phyloP scores from a whole-genome alignment of 2,329 filamentous ascomycete species.

The Cladosporium sp. region DNA sequence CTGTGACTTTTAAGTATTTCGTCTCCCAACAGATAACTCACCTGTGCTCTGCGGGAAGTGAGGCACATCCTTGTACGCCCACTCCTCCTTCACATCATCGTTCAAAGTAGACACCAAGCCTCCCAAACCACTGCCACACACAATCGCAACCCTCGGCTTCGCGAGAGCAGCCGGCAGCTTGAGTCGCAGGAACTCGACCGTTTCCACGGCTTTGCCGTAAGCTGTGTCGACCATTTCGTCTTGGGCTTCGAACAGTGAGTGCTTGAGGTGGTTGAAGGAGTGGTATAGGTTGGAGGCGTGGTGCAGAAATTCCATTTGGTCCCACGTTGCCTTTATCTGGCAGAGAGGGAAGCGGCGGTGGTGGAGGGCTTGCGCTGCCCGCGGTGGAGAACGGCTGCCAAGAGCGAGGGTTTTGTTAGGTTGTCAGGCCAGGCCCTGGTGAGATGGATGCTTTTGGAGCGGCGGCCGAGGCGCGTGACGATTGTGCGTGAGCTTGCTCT shows the following conservation, averaged over 20 bases:
- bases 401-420: slow-evolving; percentile 7
- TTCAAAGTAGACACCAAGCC: slow-evolving; percentile 61
- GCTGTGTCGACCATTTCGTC: slow-evolving; percentile 37
- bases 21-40: slow-evolving; percentile 39
- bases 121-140: slow-evolving; percentile 66
- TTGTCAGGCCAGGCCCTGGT: neutral
- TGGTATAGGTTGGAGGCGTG: slow-evolving; percentile 38
- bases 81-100: slow-evolving; percentile 52
- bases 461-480: neutral
- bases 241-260: slow-evolving; percentile 36
- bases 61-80: slow-evolving; percentile 61
- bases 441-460: neutral
- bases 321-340: neutral
- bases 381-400: slow-evolving; percentile 7
- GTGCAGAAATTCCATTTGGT: slow-evolving; percentile 32
- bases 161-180: slow-evolving; percentile 55
- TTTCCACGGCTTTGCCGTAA: slow-evolving; percentile 52
- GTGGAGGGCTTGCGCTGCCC: slow-evolving; percentile 1
- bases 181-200: slow-evolving; percentile 52
- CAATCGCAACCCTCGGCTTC: slow-evolving; percentile 60
- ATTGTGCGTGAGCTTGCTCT: neutral
- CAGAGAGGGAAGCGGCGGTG: neutral
- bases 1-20: slow-evolving; percentile 1
- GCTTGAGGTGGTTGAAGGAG: slow-evolving; percentile 34
- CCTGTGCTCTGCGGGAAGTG: slow-evolving; percentile 64